Evolutionary conservation across 73 alveolate genomes (phyloP).

Genomic region (Blepharisma japonicum): DNA sequence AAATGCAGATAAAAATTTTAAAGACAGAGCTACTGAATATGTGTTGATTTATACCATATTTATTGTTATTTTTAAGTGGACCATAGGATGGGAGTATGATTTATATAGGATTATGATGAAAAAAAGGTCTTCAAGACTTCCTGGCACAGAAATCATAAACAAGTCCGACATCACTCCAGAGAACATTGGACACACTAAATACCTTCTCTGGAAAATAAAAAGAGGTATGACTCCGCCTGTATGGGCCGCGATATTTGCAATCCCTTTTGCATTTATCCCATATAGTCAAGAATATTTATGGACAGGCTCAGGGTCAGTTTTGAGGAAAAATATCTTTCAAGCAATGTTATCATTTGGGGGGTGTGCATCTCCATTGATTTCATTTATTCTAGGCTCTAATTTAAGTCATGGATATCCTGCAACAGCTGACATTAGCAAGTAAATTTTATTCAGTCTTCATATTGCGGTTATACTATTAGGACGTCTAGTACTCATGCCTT

Average conservation of each 20-base stretch:
- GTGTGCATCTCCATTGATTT: neutral
- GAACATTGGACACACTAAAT: neutral
- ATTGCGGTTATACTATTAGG: neutral
- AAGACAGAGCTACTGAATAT: neutral
- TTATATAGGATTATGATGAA: neutral
- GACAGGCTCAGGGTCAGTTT: neutral
- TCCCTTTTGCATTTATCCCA: conserved; percentile 12
- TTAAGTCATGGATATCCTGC: neutral
- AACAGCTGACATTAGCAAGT: neutral
- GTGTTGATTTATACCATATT: neutral
- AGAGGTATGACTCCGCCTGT: neutral
- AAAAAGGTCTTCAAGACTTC: neutral
- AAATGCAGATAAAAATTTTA: neutral
- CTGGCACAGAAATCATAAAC: neutral
- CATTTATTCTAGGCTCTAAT: neutral
- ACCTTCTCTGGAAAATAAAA: neutral
- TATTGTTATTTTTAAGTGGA: neutral
- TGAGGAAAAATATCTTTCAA: neutral
- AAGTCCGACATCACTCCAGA: neutral
- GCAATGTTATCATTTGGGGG: neutral
- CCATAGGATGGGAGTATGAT: neutral
- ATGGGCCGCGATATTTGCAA: neutral
- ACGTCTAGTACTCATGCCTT: neutral
- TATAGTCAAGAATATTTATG: neutral
- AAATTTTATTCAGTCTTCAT: neutral